These are phyloP conservation scores for Colletotrichum spaethianum DNA, from an alignment of 2,329 filamentous ascomycete species.

Conservation along the genomic window DNA sequence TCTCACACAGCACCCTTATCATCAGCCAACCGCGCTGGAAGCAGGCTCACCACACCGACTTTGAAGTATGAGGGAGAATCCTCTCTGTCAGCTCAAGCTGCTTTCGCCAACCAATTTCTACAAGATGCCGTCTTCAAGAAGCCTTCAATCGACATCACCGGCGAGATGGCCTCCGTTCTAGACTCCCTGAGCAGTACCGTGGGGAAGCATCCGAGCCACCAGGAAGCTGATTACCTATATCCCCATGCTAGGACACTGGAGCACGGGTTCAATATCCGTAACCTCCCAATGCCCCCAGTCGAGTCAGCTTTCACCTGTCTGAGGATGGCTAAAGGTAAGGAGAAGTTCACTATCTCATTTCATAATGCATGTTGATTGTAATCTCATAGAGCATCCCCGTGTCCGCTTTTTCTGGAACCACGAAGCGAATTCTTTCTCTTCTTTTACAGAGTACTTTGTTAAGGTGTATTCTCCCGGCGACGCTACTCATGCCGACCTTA, in stretches of 20 bases:
- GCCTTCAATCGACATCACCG: constrained; percentile 34
- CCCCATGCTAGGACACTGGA: constrained; percentile 23
- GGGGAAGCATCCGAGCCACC: constrained; percentile 17
- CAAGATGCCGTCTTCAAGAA: constrained; percentile 40
- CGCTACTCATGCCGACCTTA: constrained; percentile 41
- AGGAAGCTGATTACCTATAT: constrained; percentile 33
- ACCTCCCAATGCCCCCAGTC: constrained; percentile 40
- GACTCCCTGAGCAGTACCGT: constrained; percentile 38
- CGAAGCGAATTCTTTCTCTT: constrained; percentile 15
- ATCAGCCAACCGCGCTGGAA: too few relatives aligned
- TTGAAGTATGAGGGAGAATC: constrained; percentile 45
- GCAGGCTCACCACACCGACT: too few relatives aligned
- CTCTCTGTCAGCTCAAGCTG: constrained; percentile 43
- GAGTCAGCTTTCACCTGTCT: constrained; percentile 37
- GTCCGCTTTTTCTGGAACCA: constrained; percentile 25
- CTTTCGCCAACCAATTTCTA: constrained; percentile 45
- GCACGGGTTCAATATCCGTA: constrained; percentile 16
- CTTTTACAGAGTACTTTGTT: constrained; percentile 44
- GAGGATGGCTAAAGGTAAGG: constrained; percentile 36
- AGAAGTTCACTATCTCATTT: too few relatives aligned
- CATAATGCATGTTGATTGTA: too few relatives aligned
- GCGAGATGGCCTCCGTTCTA: constrained; percentile 43
- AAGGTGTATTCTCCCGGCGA: constrained; percentile 43
- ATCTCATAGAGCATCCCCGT: background rate
- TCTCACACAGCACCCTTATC: too few relatives aligned